Evolutionary conservation across 345 rosid genomes (phyloP).

Genomic region (Chamaenerion angustifolium): DNA sequence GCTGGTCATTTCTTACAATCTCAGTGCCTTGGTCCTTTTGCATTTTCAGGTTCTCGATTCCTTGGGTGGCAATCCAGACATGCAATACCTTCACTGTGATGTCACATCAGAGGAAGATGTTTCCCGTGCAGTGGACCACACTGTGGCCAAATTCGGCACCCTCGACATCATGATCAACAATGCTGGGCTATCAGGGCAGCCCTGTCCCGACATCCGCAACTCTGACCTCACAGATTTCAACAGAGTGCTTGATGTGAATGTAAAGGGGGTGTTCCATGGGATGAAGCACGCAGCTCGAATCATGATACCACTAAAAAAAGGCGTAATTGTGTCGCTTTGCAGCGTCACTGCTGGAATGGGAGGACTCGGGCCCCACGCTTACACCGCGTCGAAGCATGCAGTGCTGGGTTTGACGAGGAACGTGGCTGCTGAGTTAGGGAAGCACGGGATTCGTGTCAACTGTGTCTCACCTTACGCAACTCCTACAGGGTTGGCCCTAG

Average conservation of each 20-base stretch:
- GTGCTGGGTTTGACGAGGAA: conserved; percentile 57
- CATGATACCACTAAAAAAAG: conserved; percentile 57
- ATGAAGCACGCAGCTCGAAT: conserved; percentile 85
- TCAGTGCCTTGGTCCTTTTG: too few species aligned
- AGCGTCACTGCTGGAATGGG: conserved; percentile 49
- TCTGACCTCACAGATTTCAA: conserved; percentile 35
- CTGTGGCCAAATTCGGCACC: conserved; percentile 37
- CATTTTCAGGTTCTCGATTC: conserved; percentile 23
- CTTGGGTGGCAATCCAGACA: conserved; percentile 20
- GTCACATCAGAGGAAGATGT: conserved; percentile 59
- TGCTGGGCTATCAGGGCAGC: conserved; percentile 55
- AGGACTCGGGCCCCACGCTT: conserved; percentile 73
- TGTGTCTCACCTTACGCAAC: conserved; percentile 87
- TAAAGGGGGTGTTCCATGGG: conserved; percentile 65
- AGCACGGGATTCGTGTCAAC: conserved; percentile 80
- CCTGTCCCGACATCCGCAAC: conserved; percentile 58
- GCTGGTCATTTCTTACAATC: too few species aligned
- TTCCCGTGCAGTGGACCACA: conserved; percentile 46
- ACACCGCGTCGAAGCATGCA: conserved; percentile 80
- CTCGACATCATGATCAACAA: conserved; percentile 75
- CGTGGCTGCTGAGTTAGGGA: conserved; percentile 89
- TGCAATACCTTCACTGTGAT: conserved; percentile 54
- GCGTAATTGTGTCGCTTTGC: conserved; percentile 47
- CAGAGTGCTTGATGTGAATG: conserved; percentile 58
- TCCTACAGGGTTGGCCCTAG: conserved; percentile 44